Evolutionary conservation across 2,329 filamentous ascomycete species (phyloP).

Genomic region (Neonectria neomacrospora): DNA sequence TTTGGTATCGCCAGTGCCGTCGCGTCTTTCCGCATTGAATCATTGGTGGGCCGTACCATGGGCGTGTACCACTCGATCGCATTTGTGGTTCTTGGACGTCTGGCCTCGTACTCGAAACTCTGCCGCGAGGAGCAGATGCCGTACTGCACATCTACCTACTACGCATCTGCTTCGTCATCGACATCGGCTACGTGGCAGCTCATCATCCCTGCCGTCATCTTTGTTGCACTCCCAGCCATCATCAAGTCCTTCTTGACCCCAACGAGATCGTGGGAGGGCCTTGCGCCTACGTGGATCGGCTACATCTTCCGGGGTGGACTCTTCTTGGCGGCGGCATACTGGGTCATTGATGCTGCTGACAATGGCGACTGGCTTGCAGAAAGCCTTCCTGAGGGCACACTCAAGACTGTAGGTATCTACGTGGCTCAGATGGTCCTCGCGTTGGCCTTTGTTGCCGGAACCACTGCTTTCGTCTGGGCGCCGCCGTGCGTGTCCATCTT

Average conservation of each 20-base stretch:
- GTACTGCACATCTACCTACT: conserved; percentile 94
- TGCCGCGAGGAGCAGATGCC: conserved; percentile 99
- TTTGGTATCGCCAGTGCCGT: conserved; percentile 83
- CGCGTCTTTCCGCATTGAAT: conserved; percentile 78
- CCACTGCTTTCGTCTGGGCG: conserved; percentile 85
- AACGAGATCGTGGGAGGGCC: conserved; percentile 89
- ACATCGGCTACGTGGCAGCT: conserved; percentile 94
- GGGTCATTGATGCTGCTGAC: conserved; percentile 89
- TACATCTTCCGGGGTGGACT: conserved; percentile 81
- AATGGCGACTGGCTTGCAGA: conserved; percentile 81
- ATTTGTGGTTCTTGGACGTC: conserved; percentile 81
- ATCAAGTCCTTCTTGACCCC: conserved; percentile 82
- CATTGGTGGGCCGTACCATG: conserved; percentile 74
- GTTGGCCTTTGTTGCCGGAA: conserved; percentile 84
- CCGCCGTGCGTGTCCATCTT: conserved; percentile 85
- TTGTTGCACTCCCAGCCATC: conserved; percentile 76
- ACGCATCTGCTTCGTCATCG: conserved; percentile 89
- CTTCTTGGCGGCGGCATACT: conserved; percentile 81
- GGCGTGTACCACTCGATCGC: conserved; percentile 86
- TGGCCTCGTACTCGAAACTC: conserved; percentile 88
- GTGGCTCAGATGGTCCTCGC: conserved; percentile 84
- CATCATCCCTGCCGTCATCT: conserved; percentile 79
- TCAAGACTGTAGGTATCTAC: conserved; percentile 81
- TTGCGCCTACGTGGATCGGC: conserved; percentile 86
- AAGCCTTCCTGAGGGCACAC: conserved; percentile 62